Evolutionary conservation across 148 eudicot genomes (phyloP).

Genomic region (Suaeda aralocaspica): DNA sequence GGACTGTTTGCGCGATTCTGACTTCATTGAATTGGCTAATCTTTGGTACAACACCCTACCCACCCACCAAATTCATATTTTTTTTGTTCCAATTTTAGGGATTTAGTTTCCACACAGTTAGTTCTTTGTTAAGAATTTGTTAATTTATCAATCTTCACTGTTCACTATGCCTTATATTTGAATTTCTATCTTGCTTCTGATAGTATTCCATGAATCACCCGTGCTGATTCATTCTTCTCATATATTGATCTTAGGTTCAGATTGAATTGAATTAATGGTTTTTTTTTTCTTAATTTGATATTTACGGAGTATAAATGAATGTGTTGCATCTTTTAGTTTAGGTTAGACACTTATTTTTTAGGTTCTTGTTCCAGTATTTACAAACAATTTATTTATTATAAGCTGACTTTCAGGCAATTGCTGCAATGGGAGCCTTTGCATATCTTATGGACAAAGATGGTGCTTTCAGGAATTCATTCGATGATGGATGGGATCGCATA

Average conservation of each 20-base stretch:
- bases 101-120: no score
- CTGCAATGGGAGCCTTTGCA: constrained; percentile 65
- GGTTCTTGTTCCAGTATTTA: constrained; percentile 8
- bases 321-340: background rate
- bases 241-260: background rate
- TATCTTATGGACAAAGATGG: constrained; percentile 86
- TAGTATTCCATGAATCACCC: background rate
- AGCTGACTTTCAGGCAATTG: constrained; percentile 50
- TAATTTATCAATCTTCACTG: background rate
- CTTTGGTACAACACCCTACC: background rate
- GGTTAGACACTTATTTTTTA: background rate
- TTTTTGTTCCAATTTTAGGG: background rate
- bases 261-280: background rate
- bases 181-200: background rate
- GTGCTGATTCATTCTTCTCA: background rate
- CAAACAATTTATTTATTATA: background rate
- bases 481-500: constrained; percentile 87
- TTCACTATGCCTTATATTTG: background rate
- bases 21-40: background rate
- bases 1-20: background rate
- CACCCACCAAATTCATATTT: no score
- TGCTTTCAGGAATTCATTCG: constrained; percentile 70
- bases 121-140: no score
- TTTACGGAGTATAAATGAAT: no score
- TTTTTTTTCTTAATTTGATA: no score